A percentile compares a stretch with the other conserved stretches of the same genome.
These are phyloP conservation scores for Euptelea pleiosperma DNA, from an alignment of 164 flowering plant genomes.

Conservation along the genomic window DNA sequence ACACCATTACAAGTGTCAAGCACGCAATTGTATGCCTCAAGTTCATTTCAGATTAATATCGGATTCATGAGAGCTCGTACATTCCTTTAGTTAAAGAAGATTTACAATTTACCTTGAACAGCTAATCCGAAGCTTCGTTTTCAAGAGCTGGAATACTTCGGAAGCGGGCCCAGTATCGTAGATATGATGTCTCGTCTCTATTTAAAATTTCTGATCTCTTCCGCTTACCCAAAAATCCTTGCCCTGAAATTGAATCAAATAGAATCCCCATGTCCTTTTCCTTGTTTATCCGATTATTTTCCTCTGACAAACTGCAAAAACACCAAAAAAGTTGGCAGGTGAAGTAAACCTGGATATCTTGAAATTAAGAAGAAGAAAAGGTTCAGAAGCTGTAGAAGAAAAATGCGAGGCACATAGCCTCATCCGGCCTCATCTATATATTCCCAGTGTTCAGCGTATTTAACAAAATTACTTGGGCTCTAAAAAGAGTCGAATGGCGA, in stretches of 20 bases:
- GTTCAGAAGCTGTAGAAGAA: not conserved
- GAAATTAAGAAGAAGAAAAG: not conserved
- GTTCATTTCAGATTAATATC: too few relatives aligned
- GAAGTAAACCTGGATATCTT: conserved; percentile 1
- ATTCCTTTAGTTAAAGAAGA: too few relatives aligned
- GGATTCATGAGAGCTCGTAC: too few relatives aligned
- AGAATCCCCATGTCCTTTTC: conserved; percentile 44
- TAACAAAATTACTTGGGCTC: too few relatives aligned
- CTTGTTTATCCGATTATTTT: conserved; percentile 24
- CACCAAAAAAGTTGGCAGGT: not conserved
- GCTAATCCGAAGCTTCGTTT: conserved; percentile 33
- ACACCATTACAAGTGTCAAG: too few relatives aligned
- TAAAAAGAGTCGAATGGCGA: too few relatives aligned
- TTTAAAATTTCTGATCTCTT: conserved; percentile 48
- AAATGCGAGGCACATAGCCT: too few relatives aligned
- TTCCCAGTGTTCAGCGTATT: too few relatives aligned
- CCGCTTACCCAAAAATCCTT: conserved; percentile 44
- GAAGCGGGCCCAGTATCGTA: conserved; percentile 45
- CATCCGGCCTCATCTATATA: too few relatives aligned
- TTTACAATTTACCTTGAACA: conserved; percentile 8
- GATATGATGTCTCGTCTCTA: conserved; percentile 25
- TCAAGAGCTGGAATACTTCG: conserved; percentile 54
- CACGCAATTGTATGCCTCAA: too few relatives aligned
- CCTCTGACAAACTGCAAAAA: conserved; percentile 39
- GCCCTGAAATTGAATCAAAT: conserved; percentile 43